Conservation (phyloP, 441 rosid species). For the Cnidoscolus chayamansa region DNA sequence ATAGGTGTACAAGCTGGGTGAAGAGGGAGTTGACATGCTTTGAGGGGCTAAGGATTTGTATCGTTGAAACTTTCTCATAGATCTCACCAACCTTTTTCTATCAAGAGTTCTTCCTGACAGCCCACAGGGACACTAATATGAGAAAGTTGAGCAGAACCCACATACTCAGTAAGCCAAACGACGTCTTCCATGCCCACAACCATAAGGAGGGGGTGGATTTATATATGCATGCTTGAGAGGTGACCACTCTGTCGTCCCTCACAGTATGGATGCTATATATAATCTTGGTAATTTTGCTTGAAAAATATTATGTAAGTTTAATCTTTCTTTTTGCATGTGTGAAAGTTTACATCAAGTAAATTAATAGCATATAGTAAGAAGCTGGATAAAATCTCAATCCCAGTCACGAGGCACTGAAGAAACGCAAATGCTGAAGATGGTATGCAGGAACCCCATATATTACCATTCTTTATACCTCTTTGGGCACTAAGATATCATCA, state of each 20-base stretch:
- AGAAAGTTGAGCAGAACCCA: not conserved
- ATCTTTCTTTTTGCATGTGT: not conserved
- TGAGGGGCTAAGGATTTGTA: too few relatives aligned
- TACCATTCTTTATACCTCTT: not conserved
- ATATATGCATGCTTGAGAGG: not conserved
- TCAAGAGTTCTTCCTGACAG: slow-evolving; percentile 48
- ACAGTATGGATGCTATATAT: not conserved
- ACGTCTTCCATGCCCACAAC: not conserved
- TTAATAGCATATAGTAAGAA: not conserved
- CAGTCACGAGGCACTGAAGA: slow-evolving; percentile 8
- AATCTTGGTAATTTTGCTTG: not conserved
- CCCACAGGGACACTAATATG: slow-evolving; percentile 41
- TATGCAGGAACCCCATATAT: not conserved
- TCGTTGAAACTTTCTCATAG: slow-evolving; percentile 50
- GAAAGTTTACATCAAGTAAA: not conserved
- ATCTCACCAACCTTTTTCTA: slow-evolving; percentile 46
- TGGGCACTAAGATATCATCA: not conserved
- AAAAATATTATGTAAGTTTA: not conserved
- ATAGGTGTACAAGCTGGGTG: slow-evolving; percentile 64
- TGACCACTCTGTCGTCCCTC: not conserved
- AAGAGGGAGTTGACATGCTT: slow-evolving; percentile 65
- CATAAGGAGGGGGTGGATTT: not conserved
- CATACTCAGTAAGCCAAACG: not conserved
- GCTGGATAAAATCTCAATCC: not conserved
- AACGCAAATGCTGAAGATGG: too few relatives aligned